phyloP scores from a whole-genome alignment of 805 yeast species.

The Candida hispaniensis region DNA sequence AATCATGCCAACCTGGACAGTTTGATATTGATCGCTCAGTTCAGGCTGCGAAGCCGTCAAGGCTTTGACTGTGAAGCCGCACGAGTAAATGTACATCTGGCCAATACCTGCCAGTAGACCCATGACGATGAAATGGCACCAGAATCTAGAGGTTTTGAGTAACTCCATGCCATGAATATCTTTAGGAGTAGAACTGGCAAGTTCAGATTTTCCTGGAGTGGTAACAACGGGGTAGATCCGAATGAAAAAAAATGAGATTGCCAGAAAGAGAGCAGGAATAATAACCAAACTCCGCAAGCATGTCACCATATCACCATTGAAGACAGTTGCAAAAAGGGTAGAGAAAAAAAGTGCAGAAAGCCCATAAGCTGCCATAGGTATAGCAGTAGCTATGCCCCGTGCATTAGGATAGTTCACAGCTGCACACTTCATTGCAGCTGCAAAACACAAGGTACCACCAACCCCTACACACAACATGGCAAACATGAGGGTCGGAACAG shows the following conservation, averaged over 20 bases:
- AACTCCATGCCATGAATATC: constrained; percentile 17
- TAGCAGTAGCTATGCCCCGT: constrained; percentile 20
- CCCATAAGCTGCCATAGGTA: constrained; percentile 15
- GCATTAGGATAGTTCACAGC: constrained; percentile 51
- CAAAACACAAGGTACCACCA: constrained; percentile 58
- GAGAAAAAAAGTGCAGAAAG: constrained; percentile 50
- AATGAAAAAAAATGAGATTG: constrained; percentile 17
- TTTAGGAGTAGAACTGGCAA: constrained; percentile 2
- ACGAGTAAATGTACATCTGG: constrained; percentile 63
- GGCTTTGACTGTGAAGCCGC: constrained; percentile 58
- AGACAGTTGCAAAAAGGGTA: constrained; percentile 40
- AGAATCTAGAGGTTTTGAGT: constrained; percentile 18
- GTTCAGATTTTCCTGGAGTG: constrained; percentile 3
- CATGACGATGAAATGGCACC: constrained; percentile 29
- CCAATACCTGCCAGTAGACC: constrained; percentile 56
- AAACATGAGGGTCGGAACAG: constrained; percentile 33
- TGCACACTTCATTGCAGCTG: constrained; percentile 61
- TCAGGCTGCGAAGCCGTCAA: constrained; percentile 30
- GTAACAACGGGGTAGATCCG: constrained; percentile 14
- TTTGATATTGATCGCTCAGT: constrained; percentile 39
- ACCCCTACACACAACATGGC: constrained; percentile 49
- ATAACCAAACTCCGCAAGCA: constrained; percentile 38
- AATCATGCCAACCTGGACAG: constrained; percentile 59
- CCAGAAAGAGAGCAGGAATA: constrained; percentile 39
- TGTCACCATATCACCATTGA: constrained; percentile 47